Evolutionary conservation across 306 rosid genomes (phyloP), one percentile per base, ranked within the genome.

Genomic region (Ceratonia siliqua): DNA sequence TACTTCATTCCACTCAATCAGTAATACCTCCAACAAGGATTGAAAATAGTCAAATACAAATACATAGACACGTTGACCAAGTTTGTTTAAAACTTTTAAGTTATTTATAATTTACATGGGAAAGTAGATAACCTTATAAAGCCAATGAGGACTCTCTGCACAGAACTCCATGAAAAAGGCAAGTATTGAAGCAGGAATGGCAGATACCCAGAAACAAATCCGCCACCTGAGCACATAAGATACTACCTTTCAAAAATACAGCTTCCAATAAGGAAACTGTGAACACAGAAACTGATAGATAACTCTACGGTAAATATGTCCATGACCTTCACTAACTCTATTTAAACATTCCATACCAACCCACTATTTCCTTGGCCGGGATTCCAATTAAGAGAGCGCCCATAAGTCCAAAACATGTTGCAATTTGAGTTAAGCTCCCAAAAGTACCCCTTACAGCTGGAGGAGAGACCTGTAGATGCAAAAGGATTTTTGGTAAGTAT

Each of bases 81-180:
- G 24, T 13, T 35, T 32, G 45, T 38, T 14, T 8, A 18, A 28
- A 33, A 54, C 52, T 76, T 35, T 41, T 53, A 46, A 56, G 39
- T 66, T 62, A 46, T 54, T 59, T 10, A 61, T 33, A 59, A 82
- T 56, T 79, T 59, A 70, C 58, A 72, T 24, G 45, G 76, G 68
- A 62, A 13, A 81, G 74, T 45, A 27, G 38, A 68, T 73, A 70
- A 89, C 97, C 96, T 92, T 92, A 83, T 86, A 86, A 78, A 86
- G 96, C 96, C 97, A 92, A 70, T 89, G 76, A 55, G 97, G 97
- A 85, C 88, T 81, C 88, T 92, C 97, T 71, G 96, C 93, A 79
- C 90, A 86, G 82, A 83, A 86, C 88, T 92, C 96, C 96, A 92
- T 92, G 82, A 78, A 84, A 70, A 88, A 52, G 76, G 96, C 90